phyloP scores from a whole-genome alignment of 2,329 filamentous ascomycete species.

The Verticillium klebahnii region DNA sequence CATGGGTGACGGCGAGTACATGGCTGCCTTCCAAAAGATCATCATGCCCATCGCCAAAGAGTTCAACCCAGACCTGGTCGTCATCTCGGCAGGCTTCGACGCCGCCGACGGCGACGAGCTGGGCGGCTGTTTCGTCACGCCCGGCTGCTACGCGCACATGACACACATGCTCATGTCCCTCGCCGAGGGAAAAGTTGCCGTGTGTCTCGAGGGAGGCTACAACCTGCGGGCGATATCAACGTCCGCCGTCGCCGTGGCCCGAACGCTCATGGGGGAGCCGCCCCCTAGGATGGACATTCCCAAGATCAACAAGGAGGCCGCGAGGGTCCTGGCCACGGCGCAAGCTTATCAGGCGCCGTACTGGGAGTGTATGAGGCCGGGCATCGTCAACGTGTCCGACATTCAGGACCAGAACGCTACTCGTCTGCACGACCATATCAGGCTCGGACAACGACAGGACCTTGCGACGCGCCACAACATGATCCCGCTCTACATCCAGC shows the following conservation, averaged over 20 bases:
- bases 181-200: constrained; percentile 81
- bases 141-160: constrained; percentile 94
- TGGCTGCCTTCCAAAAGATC: constrained; percentile 92
- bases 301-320: constrained; percentile 53
- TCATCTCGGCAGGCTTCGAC: constrained; percentile 94
- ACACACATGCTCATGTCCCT: constrained; percentile 98
- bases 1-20: constrained; percentile 96
- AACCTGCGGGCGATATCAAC: constrained; percentile 89
- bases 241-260: constrained; percentile 85
- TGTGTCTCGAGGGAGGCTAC: constrained; percentile 94
- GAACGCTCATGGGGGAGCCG: constrained; percentile 92
- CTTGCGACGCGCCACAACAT: constrained; percentile 72
- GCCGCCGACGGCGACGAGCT: constrained; percentile 90
- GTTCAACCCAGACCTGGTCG: constrained; percentile 90
- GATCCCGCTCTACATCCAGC: constrained; percentile 74
- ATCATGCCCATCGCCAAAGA: constrained; percentile 95
- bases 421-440: constrained; percentile 74
- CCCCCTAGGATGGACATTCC: constrained; percentile 59
- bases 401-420: constrained; percentile 49
- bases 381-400: constrained; percentile 50
- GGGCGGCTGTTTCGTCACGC: constrained; percentile 88
- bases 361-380: constrained; percentile 84
- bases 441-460: constrained; percentile 68
- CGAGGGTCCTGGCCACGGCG: constrained; percentile 51
- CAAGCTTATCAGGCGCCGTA: constrained; percentile 62